Conservation (phyloP, 169 alveolate genomes). For the Plasmodium gonderi region DNA sequence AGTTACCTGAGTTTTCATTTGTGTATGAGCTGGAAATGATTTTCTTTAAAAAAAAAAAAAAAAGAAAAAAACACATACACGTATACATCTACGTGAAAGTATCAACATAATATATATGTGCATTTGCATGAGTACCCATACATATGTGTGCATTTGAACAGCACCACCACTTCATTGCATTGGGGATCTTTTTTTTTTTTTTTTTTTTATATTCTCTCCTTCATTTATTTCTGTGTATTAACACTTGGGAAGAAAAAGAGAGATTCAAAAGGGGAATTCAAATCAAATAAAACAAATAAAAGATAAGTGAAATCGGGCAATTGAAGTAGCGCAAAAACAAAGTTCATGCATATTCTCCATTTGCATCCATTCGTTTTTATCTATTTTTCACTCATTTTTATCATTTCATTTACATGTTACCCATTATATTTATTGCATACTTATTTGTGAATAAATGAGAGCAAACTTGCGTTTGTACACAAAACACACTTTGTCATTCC, state of each 20-base stretch:
- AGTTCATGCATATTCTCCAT: background rate
- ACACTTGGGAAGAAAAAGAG: background rate
- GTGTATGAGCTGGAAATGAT: background rate
- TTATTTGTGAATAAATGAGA: background rate
- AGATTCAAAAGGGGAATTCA: background rate
- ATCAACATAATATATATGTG: background rate
- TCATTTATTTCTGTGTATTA: too few relatives aligned
- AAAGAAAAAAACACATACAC: too few relatives aligned
- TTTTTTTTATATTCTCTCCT: background rate
- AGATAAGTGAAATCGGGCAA: background rate
- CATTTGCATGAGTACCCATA: background rate
- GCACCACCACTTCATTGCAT: constrained; percentile 1
- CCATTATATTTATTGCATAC: too few relatives aligned
- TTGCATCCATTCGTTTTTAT: background rate
- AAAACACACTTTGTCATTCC: background rate
- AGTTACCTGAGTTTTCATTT: background rate
- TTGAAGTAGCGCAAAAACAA: background rate
- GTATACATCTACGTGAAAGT: background rate
- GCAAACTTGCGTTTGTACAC: background rate
- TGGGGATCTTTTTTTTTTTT: background rate
- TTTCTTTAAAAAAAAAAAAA: too few relatives aligned
- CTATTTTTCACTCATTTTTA: background rate
- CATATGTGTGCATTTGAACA: background rate
- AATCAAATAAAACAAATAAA: background rate
- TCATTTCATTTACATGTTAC: background rate